Conservation (phyloP, 257 asterid genomes). For the Solanum sitiens region DNA sequence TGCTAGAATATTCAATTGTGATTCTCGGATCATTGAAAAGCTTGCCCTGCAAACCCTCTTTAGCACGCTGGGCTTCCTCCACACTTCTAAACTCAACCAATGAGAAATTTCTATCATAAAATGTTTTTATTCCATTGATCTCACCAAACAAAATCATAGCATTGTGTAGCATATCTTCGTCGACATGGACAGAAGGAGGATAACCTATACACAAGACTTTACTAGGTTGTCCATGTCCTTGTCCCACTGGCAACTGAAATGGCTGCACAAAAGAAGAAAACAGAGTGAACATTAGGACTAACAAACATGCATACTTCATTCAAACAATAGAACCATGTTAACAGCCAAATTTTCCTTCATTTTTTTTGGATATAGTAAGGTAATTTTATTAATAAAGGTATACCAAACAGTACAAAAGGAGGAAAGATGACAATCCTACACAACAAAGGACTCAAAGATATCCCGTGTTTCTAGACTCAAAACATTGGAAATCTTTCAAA, state of each 20-base stretch:
- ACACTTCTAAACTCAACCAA: constrained; percentile 90
- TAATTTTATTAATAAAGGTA: not conserved
- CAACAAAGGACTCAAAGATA: not conserved
- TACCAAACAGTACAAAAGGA: not conserved
- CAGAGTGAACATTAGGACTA: not conserved
- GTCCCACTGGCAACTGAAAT: constrained; percentile 38
- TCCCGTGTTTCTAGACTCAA: not conserved
- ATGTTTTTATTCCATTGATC: constrained; percentile 76
- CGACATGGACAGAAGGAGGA: constrained; percentile 73
- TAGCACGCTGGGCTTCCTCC: constrained; percentile 92
- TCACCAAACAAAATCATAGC: constrained; percentile 95
- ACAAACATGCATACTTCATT: not conserved
- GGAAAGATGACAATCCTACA: not conserved
- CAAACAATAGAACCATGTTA: not conserved
- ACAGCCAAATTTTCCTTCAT: not conserved
- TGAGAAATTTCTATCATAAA: constrained; percentile 59
- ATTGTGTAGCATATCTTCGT: constrained; percentile 91
- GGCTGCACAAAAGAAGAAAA: constrained; percentile 33
- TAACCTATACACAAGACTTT: constrained; percentile 65
- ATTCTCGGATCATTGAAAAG: constrained; percentile 85
- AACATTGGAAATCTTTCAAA: not conserved
- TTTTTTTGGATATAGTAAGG: not conserved
- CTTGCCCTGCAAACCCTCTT: constrained; percentile 91
- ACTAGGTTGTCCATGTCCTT: constrained; percentile 45
- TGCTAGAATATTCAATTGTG: constrained; percentile 56